Percentiles rank a stretch among this genome's conserved stretches.
Conservation (phyloP, 352 stramenopile genomes). For the Peronospora farinosa region DNA sequence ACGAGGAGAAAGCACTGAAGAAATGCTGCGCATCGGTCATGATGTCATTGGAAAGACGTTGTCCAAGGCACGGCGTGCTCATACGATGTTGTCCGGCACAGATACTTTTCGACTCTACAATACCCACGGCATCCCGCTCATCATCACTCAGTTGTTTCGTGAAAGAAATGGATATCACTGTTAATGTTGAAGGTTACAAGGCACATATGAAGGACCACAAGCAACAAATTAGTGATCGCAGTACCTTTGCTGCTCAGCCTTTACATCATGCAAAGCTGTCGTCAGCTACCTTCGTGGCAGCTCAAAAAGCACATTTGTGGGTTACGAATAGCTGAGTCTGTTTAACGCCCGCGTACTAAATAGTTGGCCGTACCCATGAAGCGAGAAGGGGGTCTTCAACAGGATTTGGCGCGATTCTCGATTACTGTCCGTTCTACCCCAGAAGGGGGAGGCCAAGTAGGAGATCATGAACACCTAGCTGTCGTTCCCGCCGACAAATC, state of each 20-base stretch:
- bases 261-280: no score
- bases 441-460: slow-evolving; percentile 75
- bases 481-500: slow-evolving; percentile 20
- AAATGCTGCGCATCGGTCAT: slow-evolving; percentile 60
- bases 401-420: slow-evolving; percentile 40
- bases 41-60: slow-evolving; percentile 62
- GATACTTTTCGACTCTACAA: slow-evolving; percentile 72
- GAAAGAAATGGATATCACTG: no score
- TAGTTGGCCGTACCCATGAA: slow-evolving; percentile 23
- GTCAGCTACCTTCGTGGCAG: no score
- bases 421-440: slow-evolving; percentile 71
- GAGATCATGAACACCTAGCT: slow-evolving; percentile 45
- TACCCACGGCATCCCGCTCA: slow-evolving; percentile 70
- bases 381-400: slow-evolving; percentile 5
- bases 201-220: no score
- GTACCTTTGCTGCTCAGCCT: no score
- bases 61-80: slow-evolving; percentile 9
- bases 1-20: slow-evolving; percentile 62
- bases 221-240: no score
- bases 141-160: slow-evolving; percentile 71
- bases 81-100: slow-evolving; percentile 32
- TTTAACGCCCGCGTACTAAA: no score
- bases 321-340: no score
- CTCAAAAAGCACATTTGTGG: no score
- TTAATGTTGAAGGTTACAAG: no score